Percentiles rank a stretch among this genome's conserved stretches.
Evolutionary conservation across 768 basidiomycete genomes (phyloP).

Genomic region (Phlegmacium glaucopus): DNA sequence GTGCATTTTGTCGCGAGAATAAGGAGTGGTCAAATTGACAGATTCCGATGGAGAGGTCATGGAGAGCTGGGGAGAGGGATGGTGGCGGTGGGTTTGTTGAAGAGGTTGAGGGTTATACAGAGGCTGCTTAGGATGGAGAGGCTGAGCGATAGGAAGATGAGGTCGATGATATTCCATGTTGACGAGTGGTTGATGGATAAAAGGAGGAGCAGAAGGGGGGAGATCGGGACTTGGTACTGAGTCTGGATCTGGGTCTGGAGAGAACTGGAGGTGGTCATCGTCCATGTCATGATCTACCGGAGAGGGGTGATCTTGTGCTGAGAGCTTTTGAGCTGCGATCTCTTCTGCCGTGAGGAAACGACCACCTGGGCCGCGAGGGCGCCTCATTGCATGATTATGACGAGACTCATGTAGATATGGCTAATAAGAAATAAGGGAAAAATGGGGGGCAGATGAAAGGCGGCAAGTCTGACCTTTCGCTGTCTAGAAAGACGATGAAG

Average conservation of each 20-base stretch:
- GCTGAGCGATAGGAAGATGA: slow-evolving; percentile 11
- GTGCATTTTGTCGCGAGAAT: slow-evolving; percentile 61
- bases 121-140: slow-evolving; percentile 5
- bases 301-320: slow-evolving; percentile 27
- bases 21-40: slow-evolving; percentile 56
- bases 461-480: slow-evolving; percentile 64
- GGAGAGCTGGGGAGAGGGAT: slow-evolving; percentile 24
- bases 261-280: slow-evolving; percentile 27
- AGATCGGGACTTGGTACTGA: slow-evolving; percentile 10
- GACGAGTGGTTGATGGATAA: slow-evolving; percentile 19
- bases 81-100: slow-evolving; percentile 7
- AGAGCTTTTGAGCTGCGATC: slow-evolving; percentile 75
- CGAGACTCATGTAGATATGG: slow-evolving; percentile 98
- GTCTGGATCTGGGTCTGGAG: slow-evolving; percentile 18
- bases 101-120: slow-evolving; percentile 8
- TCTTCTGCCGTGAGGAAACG: slow-evolving; percentile 97
- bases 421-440: slow-evolving; percentile 35
- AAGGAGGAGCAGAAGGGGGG: slow-evolving; percentile 15
- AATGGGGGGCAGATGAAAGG: not conserved
- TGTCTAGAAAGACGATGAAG: slow-evolving; percentile 89
- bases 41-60: slow-evolving; percentile 39
- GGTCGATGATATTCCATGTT: slow-evolving; percentile 19
- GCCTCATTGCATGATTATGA: slow-evolving; percentile 97
- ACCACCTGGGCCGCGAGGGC: slow-evolving; percentile 95
- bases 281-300: slow-evolving; percentile 41